Evolutionary conservation across 805 yeast species (phyloP).

Genomic region (Candida vartiovaarae): DNA sequence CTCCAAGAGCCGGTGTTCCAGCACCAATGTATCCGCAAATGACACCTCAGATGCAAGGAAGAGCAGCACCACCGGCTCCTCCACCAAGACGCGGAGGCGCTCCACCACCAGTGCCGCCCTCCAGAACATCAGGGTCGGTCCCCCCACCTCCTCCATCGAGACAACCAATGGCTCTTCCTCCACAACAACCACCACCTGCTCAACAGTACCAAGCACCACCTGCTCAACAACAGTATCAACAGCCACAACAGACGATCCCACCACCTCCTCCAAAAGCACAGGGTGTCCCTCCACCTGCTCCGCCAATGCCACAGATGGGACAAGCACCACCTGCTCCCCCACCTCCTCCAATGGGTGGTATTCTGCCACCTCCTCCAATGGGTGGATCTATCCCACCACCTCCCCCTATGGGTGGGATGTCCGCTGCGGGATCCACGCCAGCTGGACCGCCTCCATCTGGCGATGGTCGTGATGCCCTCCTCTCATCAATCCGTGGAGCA

Average conservation of each 20-base stretch:
- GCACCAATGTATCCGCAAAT: slow-evolving; percentile 1
- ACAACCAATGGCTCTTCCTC: slow-evolving; percentile 12
- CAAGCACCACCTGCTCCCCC: slow-evolving; percentile 21
- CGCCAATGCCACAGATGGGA: slow-evolving; percentile 21
- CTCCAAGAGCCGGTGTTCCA: slow-evolving; percentile 3
- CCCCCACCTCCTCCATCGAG: slow-evolving; percentile 23
- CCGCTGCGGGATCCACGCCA: slow-evolving; percentile 3
- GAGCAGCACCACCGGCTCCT: slow-evolving; percentile 23
- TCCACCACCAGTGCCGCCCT: slow-evolving; percentile 21
- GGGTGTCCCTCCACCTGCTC: slow-evolving; percentile 14
- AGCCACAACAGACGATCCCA: slow-evolving; percentile 14
- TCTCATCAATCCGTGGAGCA: slow-evolving; percentile 81
- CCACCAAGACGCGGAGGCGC: slow-evolving; percentile 15
- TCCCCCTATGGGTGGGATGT: slow-evolving; percentile 9
- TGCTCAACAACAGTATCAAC: slow-evolving; percentile 13
- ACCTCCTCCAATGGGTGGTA: slow-evolving; percentile 13
- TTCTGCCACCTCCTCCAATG: slow-evolving; percentile 12
- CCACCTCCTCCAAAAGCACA: slow-evolving; percentile 14
- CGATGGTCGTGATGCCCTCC: slow-evolving; percentile 67
- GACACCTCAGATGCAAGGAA: slow-evolving; percentile 4
- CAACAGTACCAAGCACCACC: slow-evolving; percentile 7
- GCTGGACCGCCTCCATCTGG: slow-evolving; percentile 25
- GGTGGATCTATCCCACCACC: slow-evolving; percentile 16
- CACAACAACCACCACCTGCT: slow-evolving; percentile 15
- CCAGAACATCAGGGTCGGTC: slow-evolving; percentile 15